phyloP scores from a whole-genome alignment of 116 monocot genomes.

The Thalassia testudinum region DNA sequence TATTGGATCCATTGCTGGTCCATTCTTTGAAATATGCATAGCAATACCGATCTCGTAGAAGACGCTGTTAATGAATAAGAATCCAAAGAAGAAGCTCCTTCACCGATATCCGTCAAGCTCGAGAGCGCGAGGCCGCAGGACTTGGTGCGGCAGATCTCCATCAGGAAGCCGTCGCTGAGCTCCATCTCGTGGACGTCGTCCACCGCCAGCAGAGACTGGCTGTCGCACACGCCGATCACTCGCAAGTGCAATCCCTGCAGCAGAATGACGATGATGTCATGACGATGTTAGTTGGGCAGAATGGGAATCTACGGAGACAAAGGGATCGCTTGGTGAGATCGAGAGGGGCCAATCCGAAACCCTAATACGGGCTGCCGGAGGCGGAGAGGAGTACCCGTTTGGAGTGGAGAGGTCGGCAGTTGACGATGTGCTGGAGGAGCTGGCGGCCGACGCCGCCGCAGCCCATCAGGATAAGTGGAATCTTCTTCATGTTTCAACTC shows the following conservation, averaged over 20 bases:
- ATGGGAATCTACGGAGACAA: too few relatives aligned
- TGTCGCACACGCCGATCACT: slow-evolving; percentile 72
- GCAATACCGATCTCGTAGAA: too few relatives aligned
- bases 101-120: too few relatives aligned
- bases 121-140: slow-evolving; percentile 38
- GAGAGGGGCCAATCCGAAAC: neutral
- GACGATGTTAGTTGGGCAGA: too few relatives aligned
- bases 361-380: too few relatives aligned
- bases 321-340: neutral
- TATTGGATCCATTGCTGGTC: too few relatives aligned
- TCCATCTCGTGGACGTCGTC: slow-evolving; percentile 31
- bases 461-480: slow-evolving; percentile 74
- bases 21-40: too few relatives aligned
- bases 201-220: slow-evolving; percentile 53
- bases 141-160: slow-evolving; percentile 41
- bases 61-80: too few relatives aligned
- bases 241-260: slow-evolving; percentile 56
- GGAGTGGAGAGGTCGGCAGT: slow-evolving; percentile 64
- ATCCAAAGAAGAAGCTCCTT: too few relatives aligned
- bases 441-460: slow-evolving; percentile 92
- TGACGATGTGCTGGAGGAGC: slow-evolving; percentile 64
- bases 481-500: slow-evolving; percentile 44
- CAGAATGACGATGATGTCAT: neutral
- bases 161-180: slow-evolving; percentile 34
- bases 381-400: slow-evolving; percentile 31